phyloP scores from a whole-genome alignment of 2,329 filamentous ascomycete genomes.

The Fonsecaea erecta region DNA sequence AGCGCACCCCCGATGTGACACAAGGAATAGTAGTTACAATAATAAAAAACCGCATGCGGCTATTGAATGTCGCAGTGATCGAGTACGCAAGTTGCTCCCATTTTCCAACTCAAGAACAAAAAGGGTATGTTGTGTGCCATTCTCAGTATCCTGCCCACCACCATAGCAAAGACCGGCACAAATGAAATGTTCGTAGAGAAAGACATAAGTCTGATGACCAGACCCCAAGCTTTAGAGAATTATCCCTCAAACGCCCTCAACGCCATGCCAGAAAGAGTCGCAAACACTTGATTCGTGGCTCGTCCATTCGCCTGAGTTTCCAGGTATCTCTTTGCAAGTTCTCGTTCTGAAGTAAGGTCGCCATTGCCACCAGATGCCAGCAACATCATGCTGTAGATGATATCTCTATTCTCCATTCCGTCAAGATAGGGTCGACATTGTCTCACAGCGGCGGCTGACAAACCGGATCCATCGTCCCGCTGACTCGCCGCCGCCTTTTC shows the following conservation, averaged over 20 bases:
- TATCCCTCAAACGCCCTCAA: conserved; percentile 33
- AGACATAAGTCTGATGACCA: neutral
- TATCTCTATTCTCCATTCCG: conserved; percentile 82
- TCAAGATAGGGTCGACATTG: conserved; percentile 62
- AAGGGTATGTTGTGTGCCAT: conserved; percentile 7
- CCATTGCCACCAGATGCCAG: conserved; percentile 30
- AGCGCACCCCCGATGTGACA: neutral
- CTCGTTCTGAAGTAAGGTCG: conserved; percentile 33
- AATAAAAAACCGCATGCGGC: neutral
- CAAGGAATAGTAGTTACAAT: neutral
- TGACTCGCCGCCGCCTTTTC: conserved; percentile 71
- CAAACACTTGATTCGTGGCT: conserved; percentile 35
- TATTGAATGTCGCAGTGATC: neutral
- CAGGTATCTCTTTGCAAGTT: conserved; percentile 32
- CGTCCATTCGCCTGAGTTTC: conserved; percentile 33
- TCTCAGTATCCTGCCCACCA: neutral
- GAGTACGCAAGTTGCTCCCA: neutral
- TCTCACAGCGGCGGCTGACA: conserved; percentile 21
- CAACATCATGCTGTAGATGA: conserved; percentile 76
- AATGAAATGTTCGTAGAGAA: neutral
- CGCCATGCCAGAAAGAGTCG: conserved; percentile 36
- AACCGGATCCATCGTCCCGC: conserved; percentile 42
- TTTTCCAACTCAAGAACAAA: neutral
- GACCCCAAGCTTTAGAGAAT: neutral
- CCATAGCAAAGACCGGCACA: neutral